Percentiles rank a stretch among this genome's conserved stretches.
These are phyloP conservation scores for Pelargonium cotyledonis DNA, from an alignment of 441 rosid genomes.

Conservation along the genomic window DNA sequence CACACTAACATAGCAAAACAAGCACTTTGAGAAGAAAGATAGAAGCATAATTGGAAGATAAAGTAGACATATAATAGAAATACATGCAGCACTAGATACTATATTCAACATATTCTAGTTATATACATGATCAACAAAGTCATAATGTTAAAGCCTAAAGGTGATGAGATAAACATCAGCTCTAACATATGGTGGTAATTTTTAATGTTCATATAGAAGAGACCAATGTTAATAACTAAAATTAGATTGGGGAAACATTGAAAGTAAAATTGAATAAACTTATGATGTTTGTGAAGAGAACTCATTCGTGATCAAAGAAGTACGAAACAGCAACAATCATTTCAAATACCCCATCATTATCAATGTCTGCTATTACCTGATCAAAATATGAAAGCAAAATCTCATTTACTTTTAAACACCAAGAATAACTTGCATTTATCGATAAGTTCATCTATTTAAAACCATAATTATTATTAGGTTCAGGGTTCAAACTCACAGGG, in stretches of 20 bases:
- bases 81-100: not conserved
- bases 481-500: slow-evolving; percentile 59
- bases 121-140: not conserved
- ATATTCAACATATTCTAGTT: not conserved
- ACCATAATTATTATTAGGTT: slow-evolving; percentile 18
- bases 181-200: not conserved
- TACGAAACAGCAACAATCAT: slow-evolving; percentile 93
- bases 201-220: not conserved
- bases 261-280: not conserved
- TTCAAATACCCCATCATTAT: slow-evolving; percentile 90
- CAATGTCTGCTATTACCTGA: slow-evolving; percentile 97
- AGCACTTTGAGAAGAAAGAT: not conserved
- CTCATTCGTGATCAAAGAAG: slow-evolving; percentile 96
- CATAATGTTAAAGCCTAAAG: not conserved
- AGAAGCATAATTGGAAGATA: not conserved
- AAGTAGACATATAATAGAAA: not conserved
- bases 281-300: slow-evolving; percentile 25
- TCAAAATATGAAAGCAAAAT: slow-evolving; percentile 22
- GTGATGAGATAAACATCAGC: not conserved
- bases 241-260: not conserved
- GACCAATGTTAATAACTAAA: not conserved
- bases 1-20: not conserved
- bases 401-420: slow-evolving; percentile 8
- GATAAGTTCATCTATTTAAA: slow-evolving; percentile 13
- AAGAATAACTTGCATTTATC: slow-evolving; percentile 18